Conservation (phyloP, 2,329 filamentous ascomycete genomes). For the Xylaria multiplex region DNA sequence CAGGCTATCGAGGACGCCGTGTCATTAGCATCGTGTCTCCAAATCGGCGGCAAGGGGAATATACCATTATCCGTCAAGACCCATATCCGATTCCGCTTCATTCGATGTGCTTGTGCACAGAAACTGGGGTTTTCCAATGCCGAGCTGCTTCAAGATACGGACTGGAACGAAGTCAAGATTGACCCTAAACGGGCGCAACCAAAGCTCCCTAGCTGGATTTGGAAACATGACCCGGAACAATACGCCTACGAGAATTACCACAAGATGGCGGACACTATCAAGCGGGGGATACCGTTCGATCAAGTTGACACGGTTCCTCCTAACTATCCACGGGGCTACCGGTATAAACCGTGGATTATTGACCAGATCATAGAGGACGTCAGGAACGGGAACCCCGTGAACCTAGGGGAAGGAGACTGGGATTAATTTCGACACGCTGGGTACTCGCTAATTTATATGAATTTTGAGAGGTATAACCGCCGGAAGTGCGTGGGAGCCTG, state of each 20-base stretch:
- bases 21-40: conserved; percentile 52
- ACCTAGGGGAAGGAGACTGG: conserved; percentile 50
- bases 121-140: conserved; percentile 53
- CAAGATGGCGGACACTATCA: conserved; percentile 48
- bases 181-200: conserved; percentile 51
- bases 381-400: conserved; percentile 47
- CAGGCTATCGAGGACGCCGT: conserved; percentile 56
- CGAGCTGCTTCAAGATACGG: conserved; percentile 51
- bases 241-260: conserved; percentile 52
- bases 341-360: conserved; percentile 55
- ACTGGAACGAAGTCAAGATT: conserved; percentile 49
- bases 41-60: conserved; percentile 49
- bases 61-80: conserved; percentile 49
- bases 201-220: conserved; percentile 52
- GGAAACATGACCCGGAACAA: conserved; percentile 52
- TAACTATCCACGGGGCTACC: conserved; percentile 51
- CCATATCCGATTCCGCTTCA: conserved; percentile 52
- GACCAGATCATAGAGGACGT: conserved; percentile 54
- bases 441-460: background rate
- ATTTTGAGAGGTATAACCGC: too few species aligned
- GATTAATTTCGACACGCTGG: conserved; percentile 34
- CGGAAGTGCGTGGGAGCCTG: background rate
- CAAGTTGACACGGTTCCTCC: conserved; percentile 47
- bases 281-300: conserved; percentile 46
- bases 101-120: conserved; percentile 51